Evolutionary conservation across 1,284 basidiomycete genomes (phyloP).

Genomic region (Agroathelia rolfsii): DNA sequence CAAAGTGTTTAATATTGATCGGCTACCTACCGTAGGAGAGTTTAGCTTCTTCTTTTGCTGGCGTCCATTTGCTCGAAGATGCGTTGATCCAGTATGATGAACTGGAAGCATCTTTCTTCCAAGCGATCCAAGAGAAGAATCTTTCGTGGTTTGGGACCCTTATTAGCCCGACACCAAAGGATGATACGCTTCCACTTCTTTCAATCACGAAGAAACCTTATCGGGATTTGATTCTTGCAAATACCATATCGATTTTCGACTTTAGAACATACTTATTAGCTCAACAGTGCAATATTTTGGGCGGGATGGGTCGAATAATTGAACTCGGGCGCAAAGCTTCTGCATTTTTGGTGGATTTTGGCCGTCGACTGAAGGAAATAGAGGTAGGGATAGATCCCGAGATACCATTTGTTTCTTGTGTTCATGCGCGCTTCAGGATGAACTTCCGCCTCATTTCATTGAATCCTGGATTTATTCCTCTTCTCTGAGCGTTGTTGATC

Average conservation of each 20-base stretch:
- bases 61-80: conserved; percentile 84
- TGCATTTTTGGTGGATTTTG: conserved; percentile 75
- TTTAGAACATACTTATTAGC: conserved; percentile 88
- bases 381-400: conserved; percentile 40
- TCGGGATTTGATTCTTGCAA: conserved; percentile 80
- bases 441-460: conserved; percentile 73
- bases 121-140: conserved; percentile 72
- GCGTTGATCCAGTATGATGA: conserved; percentile 86
- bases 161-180: conserved; percentile 58
- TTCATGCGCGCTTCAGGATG: conserved; percentile 32
- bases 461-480: conserved; percentile 95
- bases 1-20: background rate
- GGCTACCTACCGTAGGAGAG: conserved; percentile 62
- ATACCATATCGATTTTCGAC: conserved; percentile 90
- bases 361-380: conserved; percentile 63
- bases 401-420: conserved; percentile 4
- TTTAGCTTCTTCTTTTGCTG: conserved; percentile 86
- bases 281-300: conserved; percentile 74
- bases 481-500: conserved; percentile 77
- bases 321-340: conserved; percentile 63
- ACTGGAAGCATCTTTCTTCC: conserved; percentile 79
- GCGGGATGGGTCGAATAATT: conserved; percentile 55
- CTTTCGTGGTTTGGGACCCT: conserved; percentile 85
- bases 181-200: conserved; percentile 80
- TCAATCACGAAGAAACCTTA: conserved; percentile 79